phyloP scores from a whole-genome alignment of 2,329 filamentous ascomycete genomes.

The Diaporthe sp. region DNA sequence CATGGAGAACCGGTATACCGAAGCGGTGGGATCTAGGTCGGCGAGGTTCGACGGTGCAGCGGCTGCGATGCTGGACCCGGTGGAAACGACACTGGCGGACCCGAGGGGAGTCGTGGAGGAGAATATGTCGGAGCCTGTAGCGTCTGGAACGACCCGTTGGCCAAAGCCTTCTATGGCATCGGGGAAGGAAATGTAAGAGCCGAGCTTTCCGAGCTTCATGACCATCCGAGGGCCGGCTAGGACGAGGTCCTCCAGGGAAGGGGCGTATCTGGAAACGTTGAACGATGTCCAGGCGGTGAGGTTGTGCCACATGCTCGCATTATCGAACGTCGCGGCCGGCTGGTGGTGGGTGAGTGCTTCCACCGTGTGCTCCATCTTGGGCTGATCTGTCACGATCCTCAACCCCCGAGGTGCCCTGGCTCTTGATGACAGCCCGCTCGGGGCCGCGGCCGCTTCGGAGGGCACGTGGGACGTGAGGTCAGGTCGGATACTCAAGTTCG shows the following conservation, averaged over 20 bases:
- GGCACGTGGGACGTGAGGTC: slow-evolving; percentile 15
- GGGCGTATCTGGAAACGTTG: slow-evolving; percentile 71
- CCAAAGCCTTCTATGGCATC: slow-evolving; percentile 73
- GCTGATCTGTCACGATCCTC: slow-evolving; percentile 11
- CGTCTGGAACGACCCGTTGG: slow-evolving; percentile 71
- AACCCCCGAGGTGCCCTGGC: slow-evolving; percentile 12
- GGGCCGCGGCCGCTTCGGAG: slow-evolving; percentile 29
- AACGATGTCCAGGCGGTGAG: slow-evolving; percentile 68
- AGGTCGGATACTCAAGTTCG: slow-evolving; percentile 10
- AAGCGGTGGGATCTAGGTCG: slow-evolving; percentile 56
- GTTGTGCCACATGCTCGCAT: slow-evolving; percentile 64
- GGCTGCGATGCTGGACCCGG: slow-evolving; percentile 52
- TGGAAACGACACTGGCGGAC: slow-evolving; percentile 66
- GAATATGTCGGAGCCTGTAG: slow-evolving; percentile 61
- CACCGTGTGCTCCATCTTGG: slow-evolving; percentile 39
- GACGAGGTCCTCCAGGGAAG: slow-evolving; percentile 77
- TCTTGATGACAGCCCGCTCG: slow-evolving; percentile 24
- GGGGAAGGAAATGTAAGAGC: slow-evolving; percentile 71
- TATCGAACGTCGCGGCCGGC: slow-evolving; percentile 53
- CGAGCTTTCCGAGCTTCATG: slow-evolving; percentile 75
- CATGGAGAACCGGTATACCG: slow-evolving; percentile 65
- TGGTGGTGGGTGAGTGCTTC: slow-evolving; percentile 34
- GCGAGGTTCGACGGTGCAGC: slow-evolving; percentile 59
- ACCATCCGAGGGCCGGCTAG: slow-evolving; percentile 79
- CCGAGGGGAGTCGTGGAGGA: slow-evolving; percentile 56